phyloP scores from a whole-genome alignment of 2,329 filamentous ascomycete species.

The Sporothrix globosa region DNA sequence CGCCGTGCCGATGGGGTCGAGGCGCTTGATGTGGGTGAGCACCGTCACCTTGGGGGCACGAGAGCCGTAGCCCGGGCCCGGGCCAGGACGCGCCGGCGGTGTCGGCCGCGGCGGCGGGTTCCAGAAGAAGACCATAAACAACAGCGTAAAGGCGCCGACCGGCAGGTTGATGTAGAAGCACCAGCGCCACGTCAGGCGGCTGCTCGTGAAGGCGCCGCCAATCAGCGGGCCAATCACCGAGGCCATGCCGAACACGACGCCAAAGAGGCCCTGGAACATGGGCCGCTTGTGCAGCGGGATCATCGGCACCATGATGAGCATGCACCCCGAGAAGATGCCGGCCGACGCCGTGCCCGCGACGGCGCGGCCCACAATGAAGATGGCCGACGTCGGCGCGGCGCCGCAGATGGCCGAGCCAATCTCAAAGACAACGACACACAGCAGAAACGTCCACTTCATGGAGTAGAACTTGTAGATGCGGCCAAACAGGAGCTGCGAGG shows the following conservation, averaged over 20 bases:
- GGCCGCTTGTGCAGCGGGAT: slow-evolving; percentile 45
- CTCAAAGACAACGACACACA: slow-evolving; percentile 45
- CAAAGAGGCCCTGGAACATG: slow-evolving; percentile 45
- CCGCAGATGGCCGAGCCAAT: slow-evolving; percentile 48
- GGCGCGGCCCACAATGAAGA: slow-evolving; percentile 49
- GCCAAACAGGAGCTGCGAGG: slow-evolving; percentile 46
- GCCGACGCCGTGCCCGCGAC: slow-evolving; percentile 47
- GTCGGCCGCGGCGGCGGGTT: slow-evolving; percentile 36
- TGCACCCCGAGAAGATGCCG: slow-evolving; percentile 47
- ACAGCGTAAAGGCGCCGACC: slow-evolving; percentile 43
- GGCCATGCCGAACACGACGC: slow-evolving; percentile 45
- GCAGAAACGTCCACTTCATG: slow-evolving; percentile 43
- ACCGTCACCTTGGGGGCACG: background rate
- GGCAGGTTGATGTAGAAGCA: slow-evolving; percentile 49
- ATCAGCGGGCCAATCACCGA: slow-evolving; percentile 46
- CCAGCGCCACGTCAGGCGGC: slow-evolving; percentile 46
- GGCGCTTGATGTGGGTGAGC: slow-evolving; percentile 42
- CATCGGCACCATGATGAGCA: slow-evolving; percentile 43
- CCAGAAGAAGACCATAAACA: slow-evolving; percentile 41
- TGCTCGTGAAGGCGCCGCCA: slow-evolving; percentile 46
- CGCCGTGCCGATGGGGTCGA: slow-evolving; percentile 36
- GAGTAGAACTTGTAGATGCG: slow-evolving; percentile 48
- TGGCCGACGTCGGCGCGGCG: slow-evolving; percentile 46
- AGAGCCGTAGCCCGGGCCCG: too few relatives aligned
- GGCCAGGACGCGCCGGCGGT: background rate